Percentiles rank a stretch among this genome's conserved stretches.
Evolutionary conservation across 1,284 basidiomycete genomes (phyloP).

Genomic region (Puccinia novopanici): DNA sequence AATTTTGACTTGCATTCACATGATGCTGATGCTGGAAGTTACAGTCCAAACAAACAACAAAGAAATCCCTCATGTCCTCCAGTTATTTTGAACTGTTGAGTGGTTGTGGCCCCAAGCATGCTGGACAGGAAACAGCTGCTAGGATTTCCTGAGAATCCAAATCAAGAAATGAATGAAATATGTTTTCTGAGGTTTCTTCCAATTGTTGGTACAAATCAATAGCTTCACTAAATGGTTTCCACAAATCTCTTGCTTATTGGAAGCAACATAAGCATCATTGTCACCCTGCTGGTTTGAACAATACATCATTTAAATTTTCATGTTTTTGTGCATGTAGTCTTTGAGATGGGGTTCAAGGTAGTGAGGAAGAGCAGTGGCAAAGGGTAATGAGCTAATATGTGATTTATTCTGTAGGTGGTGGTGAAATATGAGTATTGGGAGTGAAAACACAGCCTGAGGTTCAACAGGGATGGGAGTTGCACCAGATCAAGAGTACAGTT

Average conservation of each 20-base stretch:
- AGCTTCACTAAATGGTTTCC: background rate
- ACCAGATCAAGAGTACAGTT: background rate
- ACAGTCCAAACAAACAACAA: background rate
- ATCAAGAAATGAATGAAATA: background rate
- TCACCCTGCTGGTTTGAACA: background rate
- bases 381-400: background rate
- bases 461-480: background rate
- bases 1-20: background rate
- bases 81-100: background rate
- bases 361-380: background rate
- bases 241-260: background rate
- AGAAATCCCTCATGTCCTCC: background rate
- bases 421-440: constrained; percentile 5
- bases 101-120: constrained; percentile 12
- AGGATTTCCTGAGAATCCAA: background rate
- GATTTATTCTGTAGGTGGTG: constrained; percentile 12
- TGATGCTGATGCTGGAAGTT: constrained; percentile 19
- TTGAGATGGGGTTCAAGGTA: background rate
- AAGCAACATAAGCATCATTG: background rate
- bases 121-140: background rate
- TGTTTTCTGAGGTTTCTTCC: background rate
- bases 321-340: background rate
- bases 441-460: constrained; percentile 5
- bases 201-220: background rate
- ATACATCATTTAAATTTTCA: background rate